A percentile compares a stretch with the other conserved stretches of the same genome.
Evolutionary conservation across 2,329 filamentous ascomycete species (phyloP).

Genomic region (Arthrobotrys sinensis): DNA sequence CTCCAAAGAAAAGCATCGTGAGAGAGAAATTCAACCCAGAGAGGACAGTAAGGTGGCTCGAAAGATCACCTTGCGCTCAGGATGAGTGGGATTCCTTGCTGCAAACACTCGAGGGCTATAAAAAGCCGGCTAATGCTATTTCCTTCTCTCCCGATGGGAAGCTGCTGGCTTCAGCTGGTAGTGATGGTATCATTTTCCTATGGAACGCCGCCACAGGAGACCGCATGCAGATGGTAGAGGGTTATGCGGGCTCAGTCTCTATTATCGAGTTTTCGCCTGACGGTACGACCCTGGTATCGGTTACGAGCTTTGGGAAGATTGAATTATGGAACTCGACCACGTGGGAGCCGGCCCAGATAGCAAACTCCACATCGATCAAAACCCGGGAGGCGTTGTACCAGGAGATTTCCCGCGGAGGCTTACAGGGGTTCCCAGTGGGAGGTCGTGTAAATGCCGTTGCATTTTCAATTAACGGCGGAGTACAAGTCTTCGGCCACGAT

Average conservation of each 20-base stretch:
- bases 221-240: background rate
- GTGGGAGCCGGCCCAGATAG: background rate
- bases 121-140: background rate
- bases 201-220: background rate
- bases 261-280: background rate
- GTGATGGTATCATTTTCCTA: background rate
- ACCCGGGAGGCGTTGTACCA: too few species aligned
- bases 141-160: slow-evolving; percentile 10
- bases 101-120: slow-evolving; percentile 1
- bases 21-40: slow-evolving; percentile 12
- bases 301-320: background rate
- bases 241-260: background rate
- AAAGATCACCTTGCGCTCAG: background rate
- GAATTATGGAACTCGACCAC: background rate
- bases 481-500: background rate
- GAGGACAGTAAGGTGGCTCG: background rate
- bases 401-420: too few species aligned
- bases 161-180: background rate
- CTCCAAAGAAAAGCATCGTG: slow-evolving; percentile 3
- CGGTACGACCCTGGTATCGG: background rate
- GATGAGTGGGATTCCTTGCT: background rate
- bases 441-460: background rate
- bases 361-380: too few species aligned
- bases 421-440: background rate
- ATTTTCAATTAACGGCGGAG: background rate